phyloP scores from a whole-genome alignment of 2,329 filamentous ascomycete genomes.

The Chaetothyriales sp. region DNA sequence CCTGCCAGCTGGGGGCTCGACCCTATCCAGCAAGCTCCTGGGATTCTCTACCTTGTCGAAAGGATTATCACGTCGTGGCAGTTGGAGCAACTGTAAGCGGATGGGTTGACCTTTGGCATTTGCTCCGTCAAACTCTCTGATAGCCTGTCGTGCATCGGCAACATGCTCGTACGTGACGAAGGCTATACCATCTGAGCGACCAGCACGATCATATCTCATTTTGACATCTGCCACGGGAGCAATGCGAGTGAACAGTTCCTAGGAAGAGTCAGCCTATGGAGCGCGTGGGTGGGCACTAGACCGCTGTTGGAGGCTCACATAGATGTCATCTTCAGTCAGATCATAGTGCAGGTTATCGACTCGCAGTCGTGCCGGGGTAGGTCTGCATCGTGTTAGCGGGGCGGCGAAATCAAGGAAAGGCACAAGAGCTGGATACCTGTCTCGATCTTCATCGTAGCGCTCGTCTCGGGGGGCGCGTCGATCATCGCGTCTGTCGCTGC shows the following conservation, averaged over 20 bases:
- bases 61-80: constrained; percentile 28
- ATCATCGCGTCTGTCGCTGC: constrained; percentile 18
- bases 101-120: constrained; percentile 86
- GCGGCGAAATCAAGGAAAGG: background rate
- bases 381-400: constrained; percentile 24
- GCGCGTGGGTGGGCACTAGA: background rate
- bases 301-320: constrained; percentile 36
- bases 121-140: constrained; percentile 71
- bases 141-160: constrained; percentile 57
- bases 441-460: constrained; percentile 8
- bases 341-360: constrained; percentile 91
- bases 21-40: constrained; percentile 52
- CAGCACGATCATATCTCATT: constrained; percentile 71
- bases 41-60: constrained; percentile 37
- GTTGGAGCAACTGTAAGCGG: constrained; percentile 51
- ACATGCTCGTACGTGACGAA: constrained; percentile 63
- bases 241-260: constrained; percentile 71
- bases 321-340: constrained; percentile 66
- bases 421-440: constrained; percentile 23
- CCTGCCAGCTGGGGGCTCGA: constrained; percentile 32
- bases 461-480: constrained; percentile 24
- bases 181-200: constrained; percentile 71
- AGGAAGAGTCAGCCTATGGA: constrained; percentile 3
- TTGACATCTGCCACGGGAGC: constrained; percentile 55
- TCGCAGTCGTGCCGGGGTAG: constrained; percentile 54